Evolutionary conservation across 1,139 yeast species (phyloP), one percentile per base, ranked within the genome.

Genomic region (Groenewaldozyma sp.): DNA sequence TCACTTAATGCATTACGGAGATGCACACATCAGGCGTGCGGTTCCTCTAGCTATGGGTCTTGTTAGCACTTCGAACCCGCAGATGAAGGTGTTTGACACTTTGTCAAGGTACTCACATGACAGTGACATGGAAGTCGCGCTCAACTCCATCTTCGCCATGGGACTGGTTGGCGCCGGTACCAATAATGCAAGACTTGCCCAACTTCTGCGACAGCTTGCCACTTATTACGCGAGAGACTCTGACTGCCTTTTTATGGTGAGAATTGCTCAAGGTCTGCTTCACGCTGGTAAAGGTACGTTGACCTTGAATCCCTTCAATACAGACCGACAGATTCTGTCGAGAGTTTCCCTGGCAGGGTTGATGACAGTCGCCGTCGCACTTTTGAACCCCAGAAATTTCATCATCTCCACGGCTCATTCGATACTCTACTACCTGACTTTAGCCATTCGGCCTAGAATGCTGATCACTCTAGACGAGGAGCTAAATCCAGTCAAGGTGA

Each of bases 141-240:
- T 82, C 60, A 93, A 88, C 58, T 88, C 98, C 22, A 88, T 91
- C 47, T 88, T 84, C 57, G 79, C 95, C 34, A 88, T 93, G 98
- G 98, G 99, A 43, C 67, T 93, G 48, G 95, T 91, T 50, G 98
- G 98, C 58, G 93, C 96, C 22, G 99, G 99, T 65, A 93, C 98
- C 29, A 88, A 91, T 64, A 93, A 93, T 60, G 98, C 99, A 6
- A 82, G 99, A 67, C 72, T 93, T 51, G 97, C 97, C 2, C 98
- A 91, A 67, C 71, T 93, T 50, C 73, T 93, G 56, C 77, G 98
- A 62, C 97, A 91, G 63, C 73, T 93, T 55, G 97, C 98, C 1
- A 78, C 86, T 41, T 93, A 93, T 63, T 93, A 93, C 60, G 74
- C 83, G 45, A 83, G 91, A 56, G 94, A 93, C 41, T 80, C 94